Conservation (phyloP, 2,329 filamentous ascomycete genomes). For the Helotiales sp. region DNA sequence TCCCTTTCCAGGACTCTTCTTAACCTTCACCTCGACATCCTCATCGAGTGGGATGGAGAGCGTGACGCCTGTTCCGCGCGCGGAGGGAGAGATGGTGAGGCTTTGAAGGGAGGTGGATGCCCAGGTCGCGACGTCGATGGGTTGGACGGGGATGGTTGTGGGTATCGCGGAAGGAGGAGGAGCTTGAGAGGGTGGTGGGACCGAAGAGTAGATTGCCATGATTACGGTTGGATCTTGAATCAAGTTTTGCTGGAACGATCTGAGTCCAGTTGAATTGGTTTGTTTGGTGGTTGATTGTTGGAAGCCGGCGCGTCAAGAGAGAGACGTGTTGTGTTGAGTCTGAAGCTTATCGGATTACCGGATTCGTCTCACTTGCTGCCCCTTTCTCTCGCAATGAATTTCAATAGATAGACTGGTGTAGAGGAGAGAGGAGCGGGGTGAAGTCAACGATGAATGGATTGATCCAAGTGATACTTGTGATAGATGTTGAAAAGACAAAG, state of each 20-base stretch:
- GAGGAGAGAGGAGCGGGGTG: too few species aligned
- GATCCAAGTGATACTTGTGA: too few species aligned
- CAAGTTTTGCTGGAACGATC: background rate
- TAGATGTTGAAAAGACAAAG: background rate
- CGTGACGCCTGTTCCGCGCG: slow-evolving; percentile 64
- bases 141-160: slow-evolving; percentile 29
- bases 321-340: background rate
- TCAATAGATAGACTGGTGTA: too few species aligned
- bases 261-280: background rate
- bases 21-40: slow-evolving; percentile 2
- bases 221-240: slow-evolving; percentile 23
- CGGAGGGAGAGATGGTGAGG: slow-evolving; percentile 58
- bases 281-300: background rate
- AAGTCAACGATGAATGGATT: background rate
- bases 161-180: background rate
- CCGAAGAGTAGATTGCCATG: slow-evolving; percentile 60
- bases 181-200: slow-evolving; percentile 53
- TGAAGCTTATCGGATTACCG: background rate
- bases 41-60: slow-evolving; percentile 77
- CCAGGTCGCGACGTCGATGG: slow-evolving; percentile 70
- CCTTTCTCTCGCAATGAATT: too few species aligned
- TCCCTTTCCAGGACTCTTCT: slow-evolving; percentile 33
- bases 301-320: too few species aligned
- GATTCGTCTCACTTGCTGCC: too few species aligned
- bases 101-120: slow-evolving; percentile 60